Conservation (phyloP, 139 green algal species). For the Chloropicon primus region DNA sequence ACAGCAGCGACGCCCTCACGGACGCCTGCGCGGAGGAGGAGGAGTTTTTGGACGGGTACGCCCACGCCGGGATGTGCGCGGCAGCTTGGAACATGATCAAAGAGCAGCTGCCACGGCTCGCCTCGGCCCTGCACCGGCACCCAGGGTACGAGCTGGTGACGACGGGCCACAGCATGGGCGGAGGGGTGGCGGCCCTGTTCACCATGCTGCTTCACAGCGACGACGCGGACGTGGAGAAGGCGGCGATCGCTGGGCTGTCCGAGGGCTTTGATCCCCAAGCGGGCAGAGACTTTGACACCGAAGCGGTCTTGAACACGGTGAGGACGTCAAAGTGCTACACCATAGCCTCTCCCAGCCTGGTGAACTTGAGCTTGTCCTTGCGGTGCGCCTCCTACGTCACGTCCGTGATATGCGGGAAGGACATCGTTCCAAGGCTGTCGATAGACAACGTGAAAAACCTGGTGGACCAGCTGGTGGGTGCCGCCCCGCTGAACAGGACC, state of each 20-base stretch:
- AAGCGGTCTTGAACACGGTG: background rate
- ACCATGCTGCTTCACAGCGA: constrained; percentile 14
- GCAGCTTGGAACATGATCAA: constrained; percentile 8
- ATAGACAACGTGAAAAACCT: constrained; percentile 9
- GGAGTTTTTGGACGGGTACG: constrained; percentile 12
- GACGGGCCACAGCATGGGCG: constrained; percentile 19
- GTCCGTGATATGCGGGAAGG: constrained; percentile 9
- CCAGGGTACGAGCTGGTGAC: constrained; percentile 10
- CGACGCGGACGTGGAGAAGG: constrained; percentile 4
- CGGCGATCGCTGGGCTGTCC: background rate
- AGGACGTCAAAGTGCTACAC: background rate
- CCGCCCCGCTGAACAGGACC: background rate
- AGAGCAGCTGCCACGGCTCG: background rate
- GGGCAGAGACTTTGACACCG: background rate
- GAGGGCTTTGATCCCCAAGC: background rate
- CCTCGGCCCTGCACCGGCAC: background rate
- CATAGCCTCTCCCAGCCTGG: background rate
- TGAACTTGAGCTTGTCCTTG: background rate
- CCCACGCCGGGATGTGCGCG: constrained; percentile 11
- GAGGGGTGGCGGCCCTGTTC: constrained; percentile 10
- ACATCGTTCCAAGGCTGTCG: constrained; percentile 17
- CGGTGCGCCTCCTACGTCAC: constrained; percentile 6
- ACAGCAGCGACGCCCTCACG: background rate
- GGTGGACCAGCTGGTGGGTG: constrained; percentile 5
- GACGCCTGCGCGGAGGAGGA: background rate